Evolutionary conservation across 176 grass and related monocot genomes (phyloP).

Genomic region (Leersia perrieri): DNA sequence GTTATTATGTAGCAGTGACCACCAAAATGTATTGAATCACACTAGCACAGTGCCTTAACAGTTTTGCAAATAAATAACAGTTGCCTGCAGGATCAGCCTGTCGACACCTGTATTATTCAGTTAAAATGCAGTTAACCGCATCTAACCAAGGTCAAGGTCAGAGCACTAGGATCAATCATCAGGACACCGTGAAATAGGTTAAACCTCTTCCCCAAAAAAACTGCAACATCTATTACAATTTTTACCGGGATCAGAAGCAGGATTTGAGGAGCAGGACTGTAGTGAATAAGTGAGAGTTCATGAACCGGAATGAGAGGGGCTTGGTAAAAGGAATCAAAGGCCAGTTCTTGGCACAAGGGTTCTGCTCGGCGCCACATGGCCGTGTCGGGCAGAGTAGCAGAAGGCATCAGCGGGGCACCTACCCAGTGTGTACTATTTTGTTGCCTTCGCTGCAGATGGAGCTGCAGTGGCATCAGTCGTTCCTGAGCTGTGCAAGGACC

Average conservation of each 20-base stretch:
- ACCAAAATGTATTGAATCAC: constrained; percentile 19
- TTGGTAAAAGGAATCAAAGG: constrained; percentile 41
- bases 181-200: neutral
- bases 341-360: constrained; percentile 36
- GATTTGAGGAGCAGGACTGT: neutral
- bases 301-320: neutral
- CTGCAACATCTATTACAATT: neutral
- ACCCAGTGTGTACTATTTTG: constrained; percentile 59
- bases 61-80: constrained; percentile 38
- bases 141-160: constrained; percentile 10
- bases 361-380: constrained; percentile 43
- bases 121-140: constrained; percentile 15
- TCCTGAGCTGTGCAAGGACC: neutral
- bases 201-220: neutral
- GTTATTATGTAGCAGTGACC: constrained; percentile 26
- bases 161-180: neutral
- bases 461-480: constrained; percentile 7
- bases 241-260: constrained; percentile 5
- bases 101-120: neutral
- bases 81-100: constrained; percentile 34
- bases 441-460: constrained; percentile 29
- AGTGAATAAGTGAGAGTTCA: neutral
- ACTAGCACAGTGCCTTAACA: neutral
- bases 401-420: constrained; percentile 33
- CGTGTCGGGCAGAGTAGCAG: constrained; percentile 42